These are phyloP conservation scores for Alternaria triticina DNA, from an alignment of 2,329 filamentous ascomycete species.

Conservation along the genomic window DNA sequence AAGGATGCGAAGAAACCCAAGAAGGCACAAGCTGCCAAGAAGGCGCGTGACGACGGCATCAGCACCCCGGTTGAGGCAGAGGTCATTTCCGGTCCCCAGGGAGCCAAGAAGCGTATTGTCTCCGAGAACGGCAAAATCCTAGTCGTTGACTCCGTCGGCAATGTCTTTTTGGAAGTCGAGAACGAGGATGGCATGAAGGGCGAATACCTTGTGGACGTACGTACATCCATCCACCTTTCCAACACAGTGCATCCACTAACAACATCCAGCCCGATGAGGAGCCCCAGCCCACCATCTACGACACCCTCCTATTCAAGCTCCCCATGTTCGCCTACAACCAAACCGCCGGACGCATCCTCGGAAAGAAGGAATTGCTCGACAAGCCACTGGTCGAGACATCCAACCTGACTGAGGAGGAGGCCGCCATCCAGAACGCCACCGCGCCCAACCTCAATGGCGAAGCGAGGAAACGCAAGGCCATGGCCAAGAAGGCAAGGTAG, in stretches of 20 bases:
- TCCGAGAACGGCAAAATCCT: constrained; percentile 96
- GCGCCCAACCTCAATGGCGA: constrained; percentile 55
- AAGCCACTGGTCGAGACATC: constrained; percentile 45
- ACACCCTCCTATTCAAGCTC: constrained; percentile 82
- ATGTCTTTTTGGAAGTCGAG: constrained; percentile 93
- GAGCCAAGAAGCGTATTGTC: constrained; percentile 83
- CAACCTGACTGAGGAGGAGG: constrained; percentile 47
- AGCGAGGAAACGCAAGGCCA: constrained; percentile 49
- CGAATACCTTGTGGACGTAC: constrained; percentile 87
- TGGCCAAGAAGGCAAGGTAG: constrained; percentile 36
- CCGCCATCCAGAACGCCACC: constrained; percentile 51
- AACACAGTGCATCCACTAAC: constrained; percentile 20
- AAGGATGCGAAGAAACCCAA: constrained; percentile 75
- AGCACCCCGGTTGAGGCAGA: constrained; percentile 63
- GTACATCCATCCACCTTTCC: background rate
- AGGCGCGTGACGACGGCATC: constrained; percentile 59
- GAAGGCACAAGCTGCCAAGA: constrained; percentile 60
- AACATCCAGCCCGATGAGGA: constrained; percentile 75
- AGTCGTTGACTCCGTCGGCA: constrained; percentile 88
- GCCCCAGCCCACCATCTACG: constrained; percentile 73
- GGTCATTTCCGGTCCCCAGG: constrained; percentile 66
- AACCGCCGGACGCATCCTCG: constrained; percentile 52
- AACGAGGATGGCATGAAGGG: constrained; percentile 83
- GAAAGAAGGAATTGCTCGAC: constrained; percentile 47
- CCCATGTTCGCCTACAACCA: constrained; percentile 74